A percentile compares a stretch with the other conserved stretches of the same genome.
Conservation (phyloP, 2,329 filamentous ascomycete genomes). For the Cadophora sp. region DNA sequence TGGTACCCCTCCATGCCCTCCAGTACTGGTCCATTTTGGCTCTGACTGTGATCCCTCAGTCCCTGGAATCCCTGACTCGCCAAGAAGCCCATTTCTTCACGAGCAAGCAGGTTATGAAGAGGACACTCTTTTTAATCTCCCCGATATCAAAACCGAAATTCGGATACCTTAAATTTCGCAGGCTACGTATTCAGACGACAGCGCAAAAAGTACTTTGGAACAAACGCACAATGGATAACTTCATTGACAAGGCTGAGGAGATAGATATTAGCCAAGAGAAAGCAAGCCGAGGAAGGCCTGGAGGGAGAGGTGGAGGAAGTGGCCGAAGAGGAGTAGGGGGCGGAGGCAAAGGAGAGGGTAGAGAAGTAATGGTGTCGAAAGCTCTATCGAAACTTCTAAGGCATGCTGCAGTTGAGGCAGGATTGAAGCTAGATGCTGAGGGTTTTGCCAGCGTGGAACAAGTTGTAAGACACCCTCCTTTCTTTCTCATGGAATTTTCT, state of each 20-base stretch:
- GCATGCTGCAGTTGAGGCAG: conserved; percentile 54
- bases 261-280: conserved; percentile 15
- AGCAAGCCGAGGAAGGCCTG: conserved; percentile 9
- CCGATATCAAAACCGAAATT: background rate
- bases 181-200: background rate
- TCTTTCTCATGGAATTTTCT: background rate
- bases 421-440: conserved; percentile 62
- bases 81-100: too few species aligned
- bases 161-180: background rate
- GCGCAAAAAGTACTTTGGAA: background rate
- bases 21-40: too few species aligned
- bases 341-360: conserved; percentile 33
- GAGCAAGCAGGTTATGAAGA: background rate
- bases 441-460: conserved; percentile 64
- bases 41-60: too few species aligned
- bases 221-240: conserved; percentile 8
- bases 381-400: conserved; percentile 45
- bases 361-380: conserved; percentile 44
- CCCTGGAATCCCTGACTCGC: too few species aligned
- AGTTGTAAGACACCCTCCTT: conserved; percentile 57
- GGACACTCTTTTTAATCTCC: background rate
- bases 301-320: conserved; percentile 28
- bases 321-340: conserved; percentile 28
- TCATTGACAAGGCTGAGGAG: conserved; percentile 22
- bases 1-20: too few species aligned